Evolutionary conservation across 768 basidiomycete genomes (phyloP), one percentile per base, ranked within the genome.

Genomic region (Termitomyces sp.): DNA sequence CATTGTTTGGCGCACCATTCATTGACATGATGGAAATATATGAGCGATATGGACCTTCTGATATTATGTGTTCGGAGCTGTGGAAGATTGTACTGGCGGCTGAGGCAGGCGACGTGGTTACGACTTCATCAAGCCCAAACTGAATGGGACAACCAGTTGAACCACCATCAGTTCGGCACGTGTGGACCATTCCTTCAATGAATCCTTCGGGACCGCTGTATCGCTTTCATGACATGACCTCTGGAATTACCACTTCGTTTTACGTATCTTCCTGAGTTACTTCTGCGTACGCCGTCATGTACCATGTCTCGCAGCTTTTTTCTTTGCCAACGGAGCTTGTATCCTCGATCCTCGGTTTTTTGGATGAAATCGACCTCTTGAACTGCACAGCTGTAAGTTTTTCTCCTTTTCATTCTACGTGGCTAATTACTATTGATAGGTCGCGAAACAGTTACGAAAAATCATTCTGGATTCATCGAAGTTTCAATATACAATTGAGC

Each of bases 401-500:
- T 26, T 23, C 30, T 44, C 21, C 12, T 41, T 56, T 46, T 60
- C 1, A 38, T 30, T 6, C 37, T 33, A 17, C 30, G n/a, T 55
- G 23, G 47, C 55, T 56, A 46, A 55, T 49, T 35, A 35, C 7
- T 59, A 19, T 46, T 19, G 10, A 23, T 62, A 81, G 80, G 70
- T 74, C 38, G 68, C 73, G 50, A 74, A 72, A 67, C 63, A 68
- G 47, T 67, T 80, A 46, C 63, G 65, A 31, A 71, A 63, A 52
- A 62, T 77, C 6, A 69, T 82, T 31, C 53, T 54, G 35, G 63
- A 73, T 30, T 81, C 80, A 0, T 79, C 80, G 23, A 70, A 69
- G 28, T 66, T 81, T 10, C 77, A 76, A 61, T 81, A 79, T 62
- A 71, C 66, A n/a, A 73, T 83, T 46, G 79, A 82, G 54, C 75